A percentile compares a stretch with the other conserved stretches of the same genome.
phyloP scores from a whole-genome alignment of 2,329 filamentous ascomycete genomes.

The Nemania sp. region DNA sequence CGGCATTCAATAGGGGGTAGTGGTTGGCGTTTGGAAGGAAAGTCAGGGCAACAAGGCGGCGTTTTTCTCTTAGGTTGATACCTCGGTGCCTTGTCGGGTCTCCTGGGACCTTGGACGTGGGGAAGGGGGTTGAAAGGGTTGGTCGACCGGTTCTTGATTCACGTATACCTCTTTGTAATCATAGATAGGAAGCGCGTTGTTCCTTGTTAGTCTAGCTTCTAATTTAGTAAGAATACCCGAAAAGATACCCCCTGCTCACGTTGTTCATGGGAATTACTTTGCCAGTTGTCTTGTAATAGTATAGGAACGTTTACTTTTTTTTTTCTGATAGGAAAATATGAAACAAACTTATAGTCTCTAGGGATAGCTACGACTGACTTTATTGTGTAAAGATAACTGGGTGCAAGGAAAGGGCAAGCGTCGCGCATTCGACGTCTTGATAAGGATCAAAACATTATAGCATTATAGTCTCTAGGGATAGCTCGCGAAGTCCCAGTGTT shows the following conservation, averaged over 20 bases:
- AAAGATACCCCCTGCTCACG: not conserved
- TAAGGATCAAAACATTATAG: no score
- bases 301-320: no score
- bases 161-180: constrained; percentile 34
- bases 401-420: no score
- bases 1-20: constrained; percentile 18
- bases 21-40: constrained; percentile 27
- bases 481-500: no score
- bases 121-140: not conserved
- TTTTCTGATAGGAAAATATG: no score
- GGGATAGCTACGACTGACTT: no score
- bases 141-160: constrained; percentile 2
- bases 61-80: constrained; percentile 27
- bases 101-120: not conserved
- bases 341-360: no score
- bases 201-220: constrained; percentile 8
- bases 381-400: no score
- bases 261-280: not conserved
- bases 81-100: constrained; percentile 19
- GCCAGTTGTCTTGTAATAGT: not conserved
- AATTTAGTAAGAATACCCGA: constrained; percentile 15
- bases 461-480: no score
- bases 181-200: constrained; percentile 30
- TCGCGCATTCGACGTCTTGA: no score
- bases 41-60: constrained; percentile 15